Evolutionary conservation across 495 filamentous ascomycete species (phyloP).

Genomic region (Penicillium desertorum): DNA sequence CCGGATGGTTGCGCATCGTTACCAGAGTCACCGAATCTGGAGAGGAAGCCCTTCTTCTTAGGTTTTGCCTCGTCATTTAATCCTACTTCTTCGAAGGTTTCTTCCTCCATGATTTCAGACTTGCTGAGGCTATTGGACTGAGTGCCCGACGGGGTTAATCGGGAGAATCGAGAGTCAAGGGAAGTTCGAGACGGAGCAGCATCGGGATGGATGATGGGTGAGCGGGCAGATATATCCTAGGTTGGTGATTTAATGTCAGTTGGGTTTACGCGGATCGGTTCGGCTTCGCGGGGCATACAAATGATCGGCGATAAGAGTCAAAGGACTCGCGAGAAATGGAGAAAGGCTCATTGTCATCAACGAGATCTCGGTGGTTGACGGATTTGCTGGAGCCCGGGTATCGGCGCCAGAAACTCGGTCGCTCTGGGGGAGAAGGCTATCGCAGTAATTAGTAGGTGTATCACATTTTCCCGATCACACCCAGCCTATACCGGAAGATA

Average conservation of each 20-base stretch:
- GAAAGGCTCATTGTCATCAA: slow-evolving; percentile 87
- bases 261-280: neutral
- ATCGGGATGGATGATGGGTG: slow-evolving; percentile 65
- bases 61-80: slow-evolving; percentile 71
- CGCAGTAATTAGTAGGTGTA: slow-evolving; percentile 18
- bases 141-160: slow-evolving; percentile 51
- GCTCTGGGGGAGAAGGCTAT: slow-evolving; percentile 88
- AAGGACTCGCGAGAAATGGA: slow-evolving; percentile 97
- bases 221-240: slow-evolving; percentile 90
- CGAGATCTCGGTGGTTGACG: slow-evolving; percentile 66
- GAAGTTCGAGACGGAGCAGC: slow-evolving; percentile 64
- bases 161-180: slow-evolving; percentile 69
- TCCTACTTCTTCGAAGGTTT: slow-evolving; percentile 87
- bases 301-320: slow-evolving; percentile 94
- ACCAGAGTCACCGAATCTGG: slow-evolving; percentile 72
- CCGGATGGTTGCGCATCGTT: slow-evolving; percentile 39
- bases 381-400: slow-evolving; percentile 65
- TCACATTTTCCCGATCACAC: slow-evolving; percentile 5
- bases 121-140: slow-evolving; percentile 52
- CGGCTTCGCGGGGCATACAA: slow-evolving; percentile 57
- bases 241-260: neutral
- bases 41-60: slow-evolving; percentile 82
- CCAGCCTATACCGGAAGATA: slow-evolving; percentile 77
- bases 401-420: slow-evolving; percentile 78
- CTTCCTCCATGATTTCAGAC: slow-evolving; percentile 64